Evolutionary conservation across 73 alveolate genomes (phyloP).

Genomic region (Strombidium stylifer): DNA sequence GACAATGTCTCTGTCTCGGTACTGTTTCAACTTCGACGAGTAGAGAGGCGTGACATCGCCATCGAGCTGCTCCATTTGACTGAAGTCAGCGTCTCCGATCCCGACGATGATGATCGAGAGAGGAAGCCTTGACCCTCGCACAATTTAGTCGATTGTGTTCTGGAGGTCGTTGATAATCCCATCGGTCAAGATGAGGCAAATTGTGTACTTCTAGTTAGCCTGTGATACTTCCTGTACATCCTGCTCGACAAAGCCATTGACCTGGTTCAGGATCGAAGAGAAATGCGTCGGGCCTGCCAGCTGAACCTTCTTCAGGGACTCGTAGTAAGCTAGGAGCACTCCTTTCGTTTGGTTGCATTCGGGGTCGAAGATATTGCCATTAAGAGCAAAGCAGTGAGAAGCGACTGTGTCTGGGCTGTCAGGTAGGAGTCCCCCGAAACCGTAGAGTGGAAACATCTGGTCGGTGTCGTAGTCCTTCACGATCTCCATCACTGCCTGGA

Average conservation of each 20-base stretch:
- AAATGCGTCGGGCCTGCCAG: conserved; percentile 96
- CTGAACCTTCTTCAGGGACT: conserved; percentile 51
- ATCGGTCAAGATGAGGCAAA: conserved; percentile 90
- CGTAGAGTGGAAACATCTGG: conserved; percentile 88
- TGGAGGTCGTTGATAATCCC: conserved; percentile 91
- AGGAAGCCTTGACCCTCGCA: conserved; percentile 88
- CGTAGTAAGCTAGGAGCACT: conserved; percentile 75
- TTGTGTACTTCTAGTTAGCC: conserved; percentile 24
- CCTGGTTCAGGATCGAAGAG: conserved; percentile 17
- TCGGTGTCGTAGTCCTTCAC: conserved; percentile 89
- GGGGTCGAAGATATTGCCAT: conserved; percentile 87
- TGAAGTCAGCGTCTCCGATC: conserved; percentile 92
- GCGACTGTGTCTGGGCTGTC: too few species aligned
- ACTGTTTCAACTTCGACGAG: conserved; percentile 54
- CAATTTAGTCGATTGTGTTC: conserved; percentile 83
- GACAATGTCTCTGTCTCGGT: conserved; percentile 73
- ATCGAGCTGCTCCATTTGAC: conserved; percentile 84
- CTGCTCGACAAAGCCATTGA: conserved; percentile 28
- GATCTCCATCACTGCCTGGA: conserved; percentile 73
- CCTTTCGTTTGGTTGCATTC: conserved; percentile 83
- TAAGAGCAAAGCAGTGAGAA: conserved; percentile 91
- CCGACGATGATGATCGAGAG: conserved; percentile 92
- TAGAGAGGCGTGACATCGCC: conserved; percentile 86
- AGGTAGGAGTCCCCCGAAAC: conserved; percentile 94
- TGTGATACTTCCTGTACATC: conserved; percentile 3